A percentile compares a stretch with the other conserved stretches of the same genome.
phyloP scores from a whole-genome alignment of 176 grass and related monocot species.

The Triticum turgidum region DNA sequence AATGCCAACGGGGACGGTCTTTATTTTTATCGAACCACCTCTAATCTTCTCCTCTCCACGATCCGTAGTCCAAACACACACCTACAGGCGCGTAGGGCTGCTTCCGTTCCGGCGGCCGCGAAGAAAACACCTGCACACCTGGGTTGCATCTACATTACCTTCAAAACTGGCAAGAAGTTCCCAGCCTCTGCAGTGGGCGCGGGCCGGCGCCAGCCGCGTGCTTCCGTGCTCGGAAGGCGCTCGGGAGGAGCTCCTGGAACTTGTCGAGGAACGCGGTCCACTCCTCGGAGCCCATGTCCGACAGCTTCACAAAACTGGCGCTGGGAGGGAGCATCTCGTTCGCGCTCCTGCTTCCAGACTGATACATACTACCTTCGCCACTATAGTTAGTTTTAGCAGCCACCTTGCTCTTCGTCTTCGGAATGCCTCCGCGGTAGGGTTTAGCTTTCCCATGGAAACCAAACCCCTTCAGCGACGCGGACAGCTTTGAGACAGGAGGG shows the following conservation, averaged over 20 bases:
- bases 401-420: conserved; percentile 54
- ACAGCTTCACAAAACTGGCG: conserved; percentile 78
- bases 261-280: conserved; percentile 79
- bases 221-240: conserved; percentile 56
- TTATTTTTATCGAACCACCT: conserved; percentile 39
- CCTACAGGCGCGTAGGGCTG: conserved; percentile 19
- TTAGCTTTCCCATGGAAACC: conserved; percentile 50
- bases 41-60: conserved; percentile 1
- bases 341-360: conserved; percentile 76
- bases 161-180: conserved; percentile 97
- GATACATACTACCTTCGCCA: conserved; percentile 47
- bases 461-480: conserved; percentile 63
- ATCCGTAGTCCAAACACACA: conserved; percentile 27
- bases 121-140: conserved; percentile 15
- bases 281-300: conserved; percentile 64
- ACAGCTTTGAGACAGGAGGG: conserved; percentile 52
- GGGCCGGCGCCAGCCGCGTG: conserved; percentile 20
- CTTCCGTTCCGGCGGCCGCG: background rate
- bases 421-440: conserved; percentile 23
- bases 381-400: conserved; percentile 56
- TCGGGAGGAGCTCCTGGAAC: conserved; percentile 75
- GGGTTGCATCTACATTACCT: conserved; percentile 32
- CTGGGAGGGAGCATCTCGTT: conserved; percentile 69
- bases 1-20: conserved; percentile 24
- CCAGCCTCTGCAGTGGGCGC: conserved; percentile 69